phyloP scores from a whole-genome alignment of 2,329 filamentous ascomycete genomes.

The Lachnellula hyalina region DNA sequence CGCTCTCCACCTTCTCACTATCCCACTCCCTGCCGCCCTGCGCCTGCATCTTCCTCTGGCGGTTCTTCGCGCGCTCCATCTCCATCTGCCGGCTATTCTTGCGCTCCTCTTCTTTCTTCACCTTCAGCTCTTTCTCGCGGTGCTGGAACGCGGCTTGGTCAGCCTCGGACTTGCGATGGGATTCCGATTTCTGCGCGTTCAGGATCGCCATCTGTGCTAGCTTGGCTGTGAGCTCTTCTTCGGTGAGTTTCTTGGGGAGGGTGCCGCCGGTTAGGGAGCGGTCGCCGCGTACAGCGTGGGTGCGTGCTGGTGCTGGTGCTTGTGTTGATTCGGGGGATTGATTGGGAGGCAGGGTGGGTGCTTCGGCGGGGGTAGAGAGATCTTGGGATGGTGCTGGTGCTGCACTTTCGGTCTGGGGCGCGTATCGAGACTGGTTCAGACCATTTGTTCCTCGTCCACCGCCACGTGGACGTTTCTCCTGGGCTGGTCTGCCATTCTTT shows the following conservation, averaged over 20 bases:
- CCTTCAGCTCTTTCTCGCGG: slow-evolving; percentile 50
- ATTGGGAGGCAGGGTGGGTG: not conserved
- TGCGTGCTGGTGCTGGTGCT: slow-evolving; percentile 14
- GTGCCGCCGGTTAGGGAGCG: slow-evolving; percentile 48
- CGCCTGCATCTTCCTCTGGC: slow-evolving; percentile 31
- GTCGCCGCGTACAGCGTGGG: slow-evolving; percentile 47
- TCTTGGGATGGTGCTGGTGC: not conserved
- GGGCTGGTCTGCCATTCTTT: slow-evolving; percentile 5
- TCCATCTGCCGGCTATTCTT: slow-evolving; percentile 29
- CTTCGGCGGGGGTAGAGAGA: slow-evolving; percentile 1
- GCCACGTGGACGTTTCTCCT: slow-evolving; percentile 11
- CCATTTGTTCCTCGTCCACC: slow-evolving; percentile 14
- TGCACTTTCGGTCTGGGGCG: slow-evolving; percentile 9
- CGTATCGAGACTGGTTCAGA: slow-evolving; percentile 21
- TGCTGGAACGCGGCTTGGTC: slow-evolving; percentile 59
- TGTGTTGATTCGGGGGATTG: slow-evolving; percentile 5
- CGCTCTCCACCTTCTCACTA: slow-evolving; percentile 28
- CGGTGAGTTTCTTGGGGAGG: slow-evolving; percentile 55
- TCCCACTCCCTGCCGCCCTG: slow-evolving; percentile 32
- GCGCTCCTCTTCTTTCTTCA: slow-evolving; percentile 24
- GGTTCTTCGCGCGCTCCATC: slow-evolving; percentile 32
- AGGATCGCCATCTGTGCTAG: slow-evolving; percentile 57
- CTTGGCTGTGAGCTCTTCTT: slow-evolving; percentile 56
- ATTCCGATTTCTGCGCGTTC: slow-evolving; percentile 53
- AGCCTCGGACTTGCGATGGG: slow-evolving; percentile 61